These are phyloP conservation scores for Forsythia suspensa DNA, from an alignment of 257 asterid species.

Conservation along the genomic window DNA sequence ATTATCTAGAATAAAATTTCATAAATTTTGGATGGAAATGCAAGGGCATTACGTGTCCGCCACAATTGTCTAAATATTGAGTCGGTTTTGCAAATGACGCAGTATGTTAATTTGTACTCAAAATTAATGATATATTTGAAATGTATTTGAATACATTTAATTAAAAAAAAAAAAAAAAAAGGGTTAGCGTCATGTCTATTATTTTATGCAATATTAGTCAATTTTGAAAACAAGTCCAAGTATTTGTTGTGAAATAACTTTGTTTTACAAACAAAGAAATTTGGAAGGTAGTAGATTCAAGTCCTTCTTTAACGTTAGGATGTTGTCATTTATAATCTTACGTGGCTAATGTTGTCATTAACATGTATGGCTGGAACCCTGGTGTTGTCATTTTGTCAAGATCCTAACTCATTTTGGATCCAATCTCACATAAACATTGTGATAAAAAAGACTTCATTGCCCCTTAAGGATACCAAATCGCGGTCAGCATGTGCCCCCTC, in stretches of 20 bases:
- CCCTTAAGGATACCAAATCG: neutral
- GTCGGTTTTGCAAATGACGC: too few species aligned
- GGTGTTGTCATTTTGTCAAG: neutral
- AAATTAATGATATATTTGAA: too few species aligned
- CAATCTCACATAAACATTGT: neutral
- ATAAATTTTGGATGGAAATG: too few species aligned
- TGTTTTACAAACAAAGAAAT: neutral
- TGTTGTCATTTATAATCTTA: neutral
- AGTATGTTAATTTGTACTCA: too few species aligned
- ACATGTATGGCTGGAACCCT: neutral
- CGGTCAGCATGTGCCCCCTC: neutral
- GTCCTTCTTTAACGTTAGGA: neutral
- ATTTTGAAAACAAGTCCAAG: too few species aligned
- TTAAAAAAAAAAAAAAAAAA: too few species aligned
- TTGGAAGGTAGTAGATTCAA: neutral
- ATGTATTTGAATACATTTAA: too few species aligned
- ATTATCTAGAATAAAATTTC: too few species aligned
- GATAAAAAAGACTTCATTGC: neutral
- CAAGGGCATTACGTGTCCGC: neutral
- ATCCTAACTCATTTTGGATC: neutral
- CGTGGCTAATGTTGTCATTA: neutral
- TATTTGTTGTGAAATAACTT: too few species aligned
- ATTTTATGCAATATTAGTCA: too few species aligned
- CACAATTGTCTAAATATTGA: neutral
- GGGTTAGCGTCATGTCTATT: too few species aligned